Evolutionary conservation across 148 eudicot species (phyloP).

Genomic region (Rhododendron henanense): DNA sequence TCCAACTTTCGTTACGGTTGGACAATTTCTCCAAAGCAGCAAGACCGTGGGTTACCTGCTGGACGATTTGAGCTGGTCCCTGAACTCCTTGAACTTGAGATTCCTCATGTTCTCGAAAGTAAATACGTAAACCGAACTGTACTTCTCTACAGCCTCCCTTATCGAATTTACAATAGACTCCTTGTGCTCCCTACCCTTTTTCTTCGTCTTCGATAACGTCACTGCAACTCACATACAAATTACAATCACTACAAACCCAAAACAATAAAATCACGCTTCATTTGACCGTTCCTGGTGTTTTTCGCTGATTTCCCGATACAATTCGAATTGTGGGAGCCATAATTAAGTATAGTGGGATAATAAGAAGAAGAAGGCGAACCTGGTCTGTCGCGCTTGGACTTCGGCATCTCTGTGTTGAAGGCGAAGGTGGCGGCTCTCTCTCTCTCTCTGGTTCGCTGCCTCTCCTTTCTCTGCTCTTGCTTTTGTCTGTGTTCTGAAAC

Average conservation of each 20-base stretch:
- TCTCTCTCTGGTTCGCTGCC: background rate
- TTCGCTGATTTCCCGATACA: background rate
- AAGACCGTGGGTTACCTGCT: slow-evolving; percentile 44
- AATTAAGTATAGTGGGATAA: background rate
- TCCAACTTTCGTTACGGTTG: background rate
- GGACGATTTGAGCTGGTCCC: slow-evolving; percentile 65
- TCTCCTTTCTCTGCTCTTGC: background rate
- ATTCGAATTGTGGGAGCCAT: background rate
- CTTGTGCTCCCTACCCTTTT: slow-evolving; percentile 82
- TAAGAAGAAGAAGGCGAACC: slow-evolving; percentile 27
- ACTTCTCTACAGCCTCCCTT: slow-evolving; percentile 66
- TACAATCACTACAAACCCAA: background rate
- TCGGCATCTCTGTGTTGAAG: slow-evolving; percentile 47
- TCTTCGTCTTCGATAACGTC: slow-evolving; percentile 91
- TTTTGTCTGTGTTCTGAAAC: background rate
- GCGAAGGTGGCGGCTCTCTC: background rate
- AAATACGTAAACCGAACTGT: slow-evolving; percentile 63
- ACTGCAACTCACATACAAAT: slow-evolving; percentile 39
- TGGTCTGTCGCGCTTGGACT: slow-evolving; percentile 69
- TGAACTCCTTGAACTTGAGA: slow-evolving; percentile 88
- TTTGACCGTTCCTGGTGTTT: background rate
- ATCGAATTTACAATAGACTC: slow-evolving; percentile 62
- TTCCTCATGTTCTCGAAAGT: slow-evolving; percentile 87
- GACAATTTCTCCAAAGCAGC: background rate
- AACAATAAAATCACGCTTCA: background rate